Conservation (phyloP, 306 rosid genomes). For the Senna siamea region DNA sequence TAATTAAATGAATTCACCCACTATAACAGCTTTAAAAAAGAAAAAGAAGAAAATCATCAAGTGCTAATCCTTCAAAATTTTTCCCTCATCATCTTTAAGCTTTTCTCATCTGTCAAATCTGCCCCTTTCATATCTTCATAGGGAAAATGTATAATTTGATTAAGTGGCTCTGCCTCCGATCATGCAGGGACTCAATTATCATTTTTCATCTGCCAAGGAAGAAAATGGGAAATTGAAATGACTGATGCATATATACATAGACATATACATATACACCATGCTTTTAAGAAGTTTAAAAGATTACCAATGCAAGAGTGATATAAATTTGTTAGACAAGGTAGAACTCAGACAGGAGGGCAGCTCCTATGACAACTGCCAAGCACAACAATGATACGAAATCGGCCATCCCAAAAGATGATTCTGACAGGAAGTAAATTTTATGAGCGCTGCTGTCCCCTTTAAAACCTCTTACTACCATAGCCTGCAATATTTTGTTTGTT, state of each 20-base stretch:
- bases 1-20: background rate
- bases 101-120: background rate
- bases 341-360: conserved; percentile 69
- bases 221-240: conserved; percentile 18
- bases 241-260: background rate
- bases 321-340: conserved; percentile 51
- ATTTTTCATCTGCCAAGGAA: conserved; percentile 17
- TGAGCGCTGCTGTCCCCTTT: conserved; percentile 76
- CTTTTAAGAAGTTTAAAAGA: background rate
- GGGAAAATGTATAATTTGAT: conserved; percentile 6
- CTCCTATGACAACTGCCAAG: conserved; percentile 63
- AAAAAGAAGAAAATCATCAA: background rate
- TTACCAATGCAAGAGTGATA: conserved; percentile 32
- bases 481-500: conserved; percentile 54
- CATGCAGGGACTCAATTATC: conserved; percentile 1
- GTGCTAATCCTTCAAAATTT: conserved; percentile 1
- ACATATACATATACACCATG: conserved; percentile 4
- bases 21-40: background rate
- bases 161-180: background rate
- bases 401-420: conserved; percentile 64
- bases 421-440: conserved; percentile 77
- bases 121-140: conserved; percentile 16
- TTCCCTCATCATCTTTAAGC: background rate
- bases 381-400: conserved; percentile 65
- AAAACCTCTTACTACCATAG: conserved; percentile 96